These are phyloP conservation scores for Wickerhamomyces sydowiorum DNA, from an alignment of 805 yeast species.

Conservation along the genomic window DNA sequence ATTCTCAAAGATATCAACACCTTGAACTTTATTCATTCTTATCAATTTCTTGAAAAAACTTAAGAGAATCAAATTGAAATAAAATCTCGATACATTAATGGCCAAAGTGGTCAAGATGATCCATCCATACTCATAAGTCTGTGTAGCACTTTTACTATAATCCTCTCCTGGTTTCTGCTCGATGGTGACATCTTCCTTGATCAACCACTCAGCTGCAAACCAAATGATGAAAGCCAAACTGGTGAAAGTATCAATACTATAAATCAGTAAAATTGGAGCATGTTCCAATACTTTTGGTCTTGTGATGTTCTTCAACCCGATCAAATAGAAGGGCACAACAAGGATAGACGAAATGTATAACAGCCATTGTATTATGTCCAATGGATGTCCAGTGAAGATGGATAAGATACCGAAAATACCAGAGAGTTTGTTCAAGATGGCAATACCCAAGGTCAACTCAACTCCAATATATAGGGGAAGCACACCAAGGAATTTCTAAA, in stretches of 20 bases:
- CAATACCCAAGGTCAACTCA: conserved; percentile 69
- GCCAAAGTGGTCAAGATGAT: conserved; percentile 45
- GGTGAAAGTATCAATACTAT: conserved; percentile 58
- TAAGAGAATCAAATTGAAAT: conserved; percentile 52
- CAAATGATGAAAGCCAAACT: conserved; percentile 67
- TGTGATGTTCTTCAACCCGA: conserved; percentile 47
- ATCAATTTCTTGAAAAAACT: conserved; percentile 57
- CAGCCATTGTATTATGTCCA: conserved; percentile 77
- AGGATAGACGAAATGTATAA: conserved; percentile 62
- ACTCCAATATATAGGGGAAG: conserved; percentile 85
- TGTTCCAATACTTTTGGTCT: conserved; percentile 53
- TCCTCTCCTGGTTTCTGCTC: conserved; percentile 19
- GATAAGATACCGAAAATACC: conserved; percentile 87
- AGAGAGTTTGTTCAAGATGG: conserved; percentile 81
- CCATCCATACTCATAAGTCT: conserved; percentile 48
- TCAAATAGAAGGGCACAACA: conserved; percentile 57
- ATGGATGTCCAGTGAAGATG: conserved; percentile 82
- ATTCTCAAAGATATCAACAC: conserved; percentile 25
- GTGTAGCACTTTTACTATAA: conserved; percentile 50
- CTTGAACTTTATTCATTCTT: conserved; percentile 36
- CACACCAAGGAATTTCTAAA: conserved; percentile 56
- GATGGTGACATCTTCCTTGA: conserved; percentile 33
- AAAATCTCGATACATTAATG: conserved; percentile 45
- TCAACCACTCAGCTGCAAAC: conserved; percentile 75
- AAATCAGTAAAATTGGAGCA: conserved; percentile 59